phyloP scores from a whole-genome alignment of 148 eudicot genomes.

The Amaranthus cruentus region DNA sequence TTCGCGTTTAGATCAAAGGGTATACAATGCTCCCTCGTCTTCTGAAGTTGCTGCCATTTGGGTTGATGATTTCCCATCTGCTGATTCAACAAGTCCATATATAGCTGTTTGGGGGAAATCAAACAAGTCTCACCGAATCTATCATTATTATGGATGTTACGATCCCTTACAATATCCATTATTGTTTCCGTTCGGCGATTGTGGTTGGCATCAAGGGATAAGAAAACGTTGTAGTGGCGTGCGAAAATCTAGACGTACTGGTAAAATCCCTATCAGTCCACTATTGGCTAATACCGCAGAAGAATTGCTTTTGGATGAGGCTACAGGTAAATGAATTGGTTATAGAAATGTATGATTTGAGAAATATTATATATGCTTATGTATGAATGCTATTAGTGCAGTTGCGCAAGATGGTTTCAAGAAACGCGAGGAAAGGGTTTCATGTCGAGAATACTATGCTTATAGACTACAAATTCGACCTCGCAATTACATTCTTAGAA shows the following conservation, averaged over 20 bases:
- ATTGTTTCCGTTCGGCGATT: neutral
- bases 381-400: too few relatives aligned
- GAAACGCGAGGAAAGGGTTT: neutral
- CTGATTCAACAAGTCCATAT: neutral
- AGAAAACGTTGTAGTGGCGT: neutral
- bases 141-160: slow-evolving; percentile 10
- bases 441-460: neutral
- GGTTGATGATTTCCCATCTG: neutral
- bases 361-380: too few relatives aligned
- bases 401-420: too few relatives aligned
- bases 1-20: neutral
- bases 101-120: neutral
- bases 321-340: too few relatives aligned
- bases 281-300: neutral
- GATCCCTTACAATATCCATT: slow-evolving; percentile 12
- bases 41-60: slow-evolving; percentile 4
- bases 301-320: too few relatives aligned
- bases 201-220: neutral
- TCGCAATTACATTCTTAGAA: neutral
- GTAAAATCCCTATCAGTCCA: neutral
- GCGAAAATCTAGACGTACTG: neutral
- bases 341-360: too few relatives aligned
- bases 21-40: neutral
- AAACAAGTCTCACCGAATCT: neutral
- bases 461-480: neutral